Evolutionary conservation across 129 eudicot species (phyloP).

Genomic region (Pulicaria dysenterica): DNA sequence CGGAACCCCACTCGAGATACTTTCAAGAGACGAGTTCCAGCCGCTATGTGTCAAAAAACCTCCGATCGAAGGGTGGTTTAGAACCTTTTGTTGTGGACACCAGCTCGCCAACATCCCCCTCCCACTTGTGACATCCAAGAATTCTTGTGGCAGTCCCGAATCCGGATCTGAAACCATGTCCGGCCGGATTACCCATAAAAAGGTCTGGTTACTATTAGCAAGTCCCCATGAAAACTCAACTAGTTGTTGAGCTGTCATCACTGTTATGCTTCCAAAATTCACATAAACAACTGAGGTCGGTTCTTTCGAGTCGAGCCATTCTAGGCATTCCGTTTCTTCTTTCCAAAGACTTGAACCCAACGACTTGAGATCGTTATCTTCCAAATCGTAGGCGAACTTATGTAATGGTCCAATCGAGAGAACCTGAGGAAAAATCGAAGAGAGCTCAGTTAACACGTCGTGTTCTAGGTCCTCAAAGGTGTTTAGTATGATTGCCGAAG

Average conservation of each 20-base stretch:
- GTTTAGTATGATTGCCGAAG: slow-evolving; percentile 34
- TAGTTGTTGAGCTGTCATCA: slow-evolving; percentile 36
- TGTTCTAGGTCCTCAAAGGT: slow-evolving; percentile 38
- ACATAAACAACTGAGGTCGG: slow-evolving; percentile 34
- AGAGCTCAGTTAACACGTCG: slow-evolving; percentile 30
- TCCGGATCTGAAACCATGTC: slow-evolving; percentile 25
- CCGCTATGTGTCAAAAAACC: slow-evolving; percentile 39
- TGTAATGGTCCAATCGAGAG: slow-evolving; percentile 31
- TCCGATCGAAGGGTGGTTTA: slow-evolving; percentile 35
- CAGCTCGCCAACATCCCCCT: slow-evolving; percentile 34
- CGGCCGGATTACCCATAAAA: slow-evolving; percentile 38
- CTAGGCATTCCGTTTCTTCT: slow-evolving; percentile 25
- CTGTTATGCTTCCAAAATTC: slow-evolving; percentile 39
- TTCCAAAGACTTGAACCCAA: slow-evolving; percentile 29
- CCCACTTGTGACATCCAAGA: slow-evolving; percentile 9
- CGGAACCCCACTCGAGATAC: slow-evolving; percentile 33
- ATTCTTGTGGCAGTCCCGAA: slow-evolving; percentile 14
- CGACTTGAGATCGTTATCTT: not conserved
- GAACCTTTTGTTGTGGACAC: slow-evolving; percentile 40
- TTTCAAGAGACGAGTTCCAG: slow-evolving; percentile 31
- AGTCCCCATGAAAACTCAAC: slow-evolving; percentile 42
- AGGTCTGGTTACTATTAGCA: slow-evolving; percentile 29
- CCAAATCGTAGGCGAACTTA: not conserved
- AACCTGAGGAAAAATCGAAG: slow-evolving; percentile 13
- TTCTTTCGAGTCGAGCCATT: slow-evolving; percentile 35